These are phyloP conservation scores for Poa annua DNA, from an alignment of 176 grass and related monocot genomes.

Conservation along the genomic window DNA sequence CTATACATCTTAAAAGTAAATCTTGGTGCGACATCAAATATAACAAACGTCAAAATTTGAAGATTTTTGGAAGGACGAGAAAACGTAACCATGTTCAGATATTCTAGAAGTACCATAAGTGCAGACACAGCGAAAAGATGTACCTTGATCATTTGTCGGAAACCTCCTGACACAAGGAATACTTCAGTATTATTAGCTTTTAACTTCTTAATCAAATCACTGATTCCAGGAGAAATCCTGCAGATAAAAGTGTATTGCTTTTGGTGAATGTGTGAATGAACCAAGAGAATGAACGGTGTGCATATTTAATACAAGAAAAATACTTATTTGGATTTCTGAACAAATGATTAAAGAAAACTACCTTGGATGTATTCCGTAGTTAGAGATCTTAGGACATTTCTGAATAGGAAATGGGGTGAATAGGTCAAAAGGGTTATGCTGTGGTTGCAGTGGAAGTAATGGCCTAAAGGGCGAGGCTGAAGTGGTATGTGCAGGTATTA, in stretches of 20 bases:
- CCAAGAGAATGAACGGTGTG: background rate
- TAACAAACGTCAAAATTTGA: conserved; percentile 1
- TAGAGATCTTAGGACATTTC: background rate
- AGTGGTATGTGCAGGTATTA: background rate
- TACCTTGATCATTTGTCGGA: conserved; percentile 96
- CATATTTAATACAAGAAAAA: background rate
- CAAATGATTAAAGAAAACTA: background rate
- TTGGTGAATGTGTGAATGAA: conserved; percentile 14
- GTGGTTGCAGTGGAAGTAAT: background rate
- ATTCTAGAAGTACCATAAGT: conserved; percentile 12
- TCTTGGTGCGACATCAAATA: background rate
- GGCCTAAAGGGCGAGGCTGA: background rate
- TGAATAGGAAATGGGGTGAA: background rate
- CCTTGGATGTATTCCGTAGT: conserved; percentile 1
- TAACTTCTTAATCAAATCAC: conserved; percentile 72
- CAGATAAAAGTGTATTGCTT: conserved; percentile 13
- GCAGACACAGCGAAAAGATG: background rate
- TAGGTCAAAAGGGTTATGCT: background rate
- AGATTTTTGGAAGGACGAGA: background rate
- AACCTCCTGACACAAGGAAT: conserved; percentile 91
- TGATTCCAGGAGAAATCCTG: conserved; percentile 89
- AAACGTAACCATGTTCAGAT: background rate
- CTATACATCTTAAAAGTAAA: background rate
- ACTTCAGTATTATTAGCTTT: conserved; percentile 75
- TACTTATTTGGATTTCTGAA: background rate